Conservation (phyloP, 1,139 yeast species). For the Yamadazyma epiphylla region DNA sequence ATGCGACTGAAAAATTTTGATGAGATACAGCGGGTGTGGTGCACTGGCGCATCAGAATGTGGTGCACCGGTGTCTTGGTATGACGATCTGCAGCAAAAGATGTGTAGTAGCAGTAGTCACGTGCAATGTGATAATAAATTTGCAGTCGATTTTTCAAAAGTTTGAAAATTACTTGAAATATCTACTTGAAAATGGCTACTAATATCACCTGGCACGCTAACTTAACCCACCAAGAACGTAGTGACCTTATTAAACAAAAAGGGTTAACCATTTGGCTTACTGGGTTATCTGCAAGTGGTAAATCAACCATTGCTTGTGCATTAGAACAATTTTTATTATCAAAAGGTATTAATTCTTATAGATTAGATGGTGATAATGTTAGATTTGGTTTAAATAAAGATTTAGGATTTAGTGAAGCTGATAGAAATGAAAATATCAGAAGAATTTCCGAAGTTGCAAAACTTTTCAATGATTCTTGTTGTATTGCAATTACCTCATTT, state of each 20-base stretch:
- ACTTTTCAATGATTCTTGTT: slow-evolving; percentile 85
- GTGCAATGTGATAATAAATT: slow-evolving; percentile 6
- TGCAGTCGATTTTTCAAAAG: neutral
- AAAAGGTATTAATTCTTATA: slow-evolving; percentile 67
- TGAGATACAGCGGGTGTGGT: slow-evolving; percentile 3
- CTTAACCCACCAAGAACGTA: slow-evolving; percentile 78
- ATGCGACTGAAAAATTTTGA: slow-evolving; percentile 2
- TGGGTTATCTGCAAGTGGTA: slow-evolving; percentile 93
- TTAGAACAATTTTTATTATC: slow-evolving; percentile 77
- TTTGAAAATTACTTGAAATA: neutral
- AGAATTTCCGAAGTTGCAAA: slow-evolving; percentile 91
- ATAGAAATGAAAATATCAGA: slow-evolving; percentile 90
- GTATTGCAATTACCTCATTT: slow-evolving; percentile 83
- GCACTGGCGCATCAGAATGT: slow-evolving; percentile 1
- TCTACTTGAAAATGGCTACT: slow-evolving; percentile 62
- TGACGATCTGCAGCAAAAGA: too few species aligned
- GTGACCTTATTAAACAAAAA: slow-evolving; percentile 65
- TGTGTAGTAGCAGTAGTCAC: too few species aligned
- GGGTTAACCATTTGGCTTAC: slow-evolving; percentile 95
- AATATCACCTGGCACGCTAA: slow-evolving; percentile 96
- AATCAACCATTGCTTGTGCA: slow-evolving; percentile 93
- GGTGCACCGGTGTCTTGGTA: neutral
- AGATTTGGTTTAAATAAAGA: slow-evolving; percentile 94
- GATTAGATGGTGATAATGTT: slow-evolving; percentile 92
- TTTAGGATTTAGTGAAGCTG: slow-evolving; percentile 86